A percentile compares a stretch with the other conserved stretches of the same genome.
These are phyloP conservation scores for Aureoboletus auriporus DNA, from an alignment of 768 basidiomycete genomes.

Conservation along the genomic window DNA sequence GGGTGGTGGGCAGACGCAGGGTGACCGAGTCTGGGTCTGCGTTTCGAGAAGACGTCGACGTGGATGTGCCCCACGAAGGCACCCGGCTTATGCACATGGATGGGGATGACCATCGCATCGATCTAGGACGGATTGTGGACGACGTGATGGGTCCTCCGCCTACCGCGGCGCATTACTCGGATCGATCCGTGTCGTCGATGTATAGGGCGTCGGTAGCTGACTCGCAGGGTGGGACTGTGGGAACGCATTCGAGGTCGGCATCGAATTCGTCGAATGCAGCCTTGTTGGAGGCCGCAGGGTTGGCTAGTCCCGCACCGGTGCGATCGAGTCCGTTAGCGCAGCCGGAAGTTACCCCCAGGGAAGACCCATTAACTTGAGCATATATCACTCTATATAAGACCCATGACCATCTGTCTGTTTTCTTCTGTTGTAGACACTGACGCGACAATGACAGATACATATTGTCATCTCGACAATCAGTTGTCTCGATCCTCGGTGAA, in stretches of 20 bases:
- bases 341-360: too few relatives aligned
- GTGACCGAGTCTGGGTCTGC: conserved; percentile 40
- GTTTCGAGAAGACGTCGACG: conserved; percentile 40
- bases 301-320: conserved; percentile 1
- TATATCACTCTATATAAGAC: too few relatives aligned
- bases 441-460: too few relatives aligned
- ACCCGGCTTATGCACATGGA: conserved; percentile 19
- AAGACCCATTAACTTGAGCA: too few relatives aligned
- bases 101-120: conserved; percentile 28
- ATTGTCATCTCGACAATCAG: too few relatives aligned
- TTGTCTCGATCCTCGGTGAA: too few relatives aligned
- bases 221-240: neutral
- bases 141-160: conserved; percentile 44
- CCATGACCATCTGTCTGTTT: too few relatives aligned
- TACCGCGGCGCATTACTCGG: conserved; percentile 15
- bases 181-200: conserved; percentile 22
- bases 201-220: conserved; percentile 10
- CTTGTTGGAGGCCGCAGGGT: conserved; percentile 23
- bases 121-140: conserved; percentile 41
- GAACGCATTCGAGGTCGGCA: conserved; percentile 15
- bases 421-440: too few relatives aligned
- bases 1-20: conserved; percentile 4
- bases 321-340: conserved; percentile 22
- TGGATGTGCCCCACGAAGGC: conserved; percentile 39
- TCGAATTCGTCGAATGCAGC: conserved; percentile 20